phyloP scores from a whole-genome alignment of 2,329 filamentous ascomycete genomes.

The Fusarium sulawesiense region DNA sequence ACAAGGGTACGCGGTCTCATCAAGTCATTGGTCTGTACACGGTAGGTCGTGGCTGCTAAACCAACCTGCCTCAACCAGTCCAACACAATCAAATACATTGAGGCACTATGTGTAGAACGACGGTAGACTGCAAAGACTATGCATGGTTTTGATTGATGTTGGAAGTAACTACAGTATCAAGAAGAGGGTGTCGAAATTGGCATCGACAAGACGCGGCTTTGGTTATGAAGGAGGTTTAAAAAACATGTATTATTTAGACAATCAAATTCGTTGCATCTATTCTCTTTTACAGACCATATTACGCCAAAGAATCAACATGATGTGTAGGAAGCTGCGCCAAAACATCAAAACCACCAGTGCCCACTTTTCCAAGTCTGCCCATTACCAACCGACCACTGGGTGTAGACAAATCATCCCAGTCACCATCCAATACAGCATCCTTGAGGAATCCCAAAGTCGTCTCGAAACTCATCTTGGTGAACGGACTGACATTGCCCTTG shows the following conservation, averaged over 20 bases:
- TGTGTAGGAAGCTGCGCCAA: conserved; percentile 70
- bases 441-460: conserved; percentile 94
- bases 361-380: conserved; percentile 82
- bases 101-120: not conserved
- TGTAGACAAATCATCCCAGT: conserved; percentile 87
- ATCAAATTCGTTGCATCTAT: conserved; percentile 33
- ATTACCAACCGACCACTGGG: conserved; percentile 91
- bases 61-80: not conserved
- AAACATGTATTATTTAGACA: conserved; percentile 20
- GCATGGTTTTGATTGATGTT: not conserved
- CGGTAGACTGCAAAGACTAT: not conserved
- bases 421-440: conserved; percentile 89
- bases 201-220: not conserved
- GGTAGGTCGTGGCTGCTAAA: not conserved
- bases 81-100: not conserved
- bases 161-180: not conserved
- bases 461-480: conserved; percentile 99
- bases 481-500: conserved; percentile 84
- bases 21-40: not conserved
- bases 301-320: conserved; percentile 53
- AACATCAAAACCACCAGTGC: conserved; percentile 93
- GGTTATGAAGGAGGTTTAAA: not conserved
- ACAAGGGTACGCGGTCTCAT: not conserved
- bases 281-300: conserved; percentile 38
- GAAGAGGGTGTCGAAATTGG: not conserved